phyloP scores from a whole-genome alignment of 2,329 filamentous ascomycete species.

The Elsinoe necatrix region DNA sequence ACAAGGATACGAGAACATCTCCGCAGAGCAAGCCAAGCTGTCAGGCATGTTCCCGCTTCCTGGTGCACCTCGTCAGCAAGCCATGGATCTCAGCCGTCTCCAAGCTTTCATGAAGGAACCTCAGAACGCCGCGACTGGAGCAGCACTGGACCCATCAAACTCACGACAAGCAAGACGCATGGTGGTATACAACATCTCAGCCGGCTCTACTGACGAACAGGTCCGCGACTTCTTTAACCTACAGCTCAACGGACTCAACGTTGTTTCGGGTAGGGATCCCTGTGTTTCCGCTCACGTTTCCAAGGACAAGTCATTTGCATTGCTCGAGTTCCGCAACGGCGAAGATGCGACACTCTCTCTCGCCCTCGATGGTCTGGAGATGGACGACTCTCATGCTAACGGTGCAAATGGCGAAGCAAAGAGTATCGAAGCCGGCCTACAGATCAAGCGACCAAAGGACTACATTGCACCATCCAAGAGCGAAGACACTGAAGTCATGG shows the following conservation, averaged over 20 bases:
- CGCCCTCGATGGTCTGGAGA: slow-evolving; percentile 79
- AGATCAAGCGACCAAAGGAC: slow-evolving; percentile 84
- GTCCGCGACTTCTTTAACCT: slow-evolving; percentile 86
- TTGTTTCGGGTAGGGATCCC: slow-evolving; percentile 73
- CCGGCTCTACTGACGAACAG: slow-evolving; percentile 63
- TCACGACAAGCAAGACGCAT: slow-evolving; percentile 91
- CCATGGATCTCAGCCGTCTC: slow-evolving; percentile 87
- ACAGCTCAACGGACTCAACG: slow-evolving; percentile 92
- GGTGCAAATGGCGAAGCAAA: slow-evolving; percentile 45
- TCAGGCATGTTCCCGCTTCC: slow-evolving; percentile 98
- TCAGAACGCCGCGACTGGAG: slow-evolving; percentile 58
- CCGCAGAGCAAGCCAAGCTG: slow-evolving; percentile 94
- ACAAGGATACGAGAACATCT: slow-evolving; percentile 94
- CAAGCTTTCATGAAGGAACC: slow-evolving; percentile 95
- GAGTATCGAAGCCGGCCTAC: slow-evolving; percentile 51
- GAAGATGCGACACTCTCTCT: slow-evolving; percentile 85
- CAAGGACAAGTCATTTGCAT: slow-evolving; percentile 68
- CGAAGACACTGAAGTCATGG: slow-evolving; percentile 64
- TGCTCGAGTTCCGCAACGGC: slow-evolving; percentile 82
- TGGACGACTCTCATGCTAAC: slow-evolving; percentile 62
- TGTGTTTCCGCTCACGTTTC: slow-evolving; percentile 78
- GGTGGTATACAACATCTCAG: slow-evolving; percentile 74
- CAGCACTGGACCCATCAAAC: slow-evolving; percentile 84
- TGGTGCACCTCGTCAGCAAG: slow-evolving; percentile 86
- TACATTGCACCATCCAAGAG: slow-evolving; percentile 83